Evolutionary conservation across 176 grass and related monocot species (phyloP).

Genomic region (Oryza meyeriana): DNA sequence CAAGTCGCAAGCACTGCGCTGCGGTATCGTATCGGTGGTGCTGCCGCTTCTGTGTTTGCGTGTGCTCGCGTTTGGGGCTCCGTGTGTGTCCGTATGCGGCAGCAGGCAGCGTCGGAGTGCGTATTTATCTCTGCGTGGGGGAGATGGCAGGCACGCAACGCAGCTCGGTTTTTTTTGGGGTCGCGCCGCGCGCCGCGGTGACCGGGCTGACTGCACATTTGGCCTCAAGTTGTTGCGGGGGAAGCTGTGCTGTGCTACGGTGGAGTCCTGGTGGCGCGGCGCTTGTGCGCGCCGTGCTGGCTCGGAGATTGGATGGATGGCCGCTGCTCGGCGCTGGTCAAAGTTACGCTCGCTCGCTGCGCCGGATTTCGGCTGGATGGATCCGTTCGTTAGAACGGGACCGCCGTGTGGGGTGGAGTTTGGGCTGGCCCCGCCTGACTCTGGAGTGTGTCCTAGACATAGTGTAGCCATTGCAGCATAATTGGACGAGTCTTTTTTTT

Average conservation of each 20-base stretch:
- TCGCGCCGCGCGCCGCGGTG: neutral
- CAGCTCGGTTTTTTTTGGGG: neutral
- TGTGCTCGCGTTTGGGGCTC: conserved; percentile 23
- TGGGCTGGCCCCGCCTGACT: neutral
- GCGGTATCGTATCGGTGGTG: neutral
- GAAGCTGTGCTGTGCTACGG: neutral
- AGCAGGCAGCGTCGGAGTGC: conserved; percentile 33
- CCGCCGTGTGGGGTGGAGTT: neutral
- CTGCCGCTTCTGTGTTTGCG: neutral
- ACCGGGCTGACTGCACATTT: neutral
- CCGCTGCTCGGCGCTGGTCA: conserved; percentile 17
- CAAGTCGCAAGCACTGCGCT: neutral
- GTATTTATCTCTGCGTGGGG: conserved; percentile 40
- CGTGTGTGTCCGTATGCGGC: conserved; percentile 26
- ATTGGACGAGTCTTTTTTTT: no score
- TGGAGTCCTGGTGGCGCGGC: neutral
- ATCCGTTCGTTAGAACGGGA: neutral
- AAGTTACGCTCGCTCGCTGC: neutral
- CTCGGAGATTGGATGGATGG: neutral
- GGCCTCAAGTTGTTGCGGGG: neutral
- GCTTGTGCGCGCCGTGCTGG: conserved; percentile 38
- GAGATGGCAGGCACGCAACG: neutral
- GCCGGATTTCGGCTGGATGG: conserved; percentile 13
- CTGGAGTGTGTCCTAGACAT: no score
- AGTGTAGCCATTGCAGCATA: no score